phyloP scores from a whole-genome alignment of 1,284 basidiomycete species.

The Trametes versicolor region DNA sequence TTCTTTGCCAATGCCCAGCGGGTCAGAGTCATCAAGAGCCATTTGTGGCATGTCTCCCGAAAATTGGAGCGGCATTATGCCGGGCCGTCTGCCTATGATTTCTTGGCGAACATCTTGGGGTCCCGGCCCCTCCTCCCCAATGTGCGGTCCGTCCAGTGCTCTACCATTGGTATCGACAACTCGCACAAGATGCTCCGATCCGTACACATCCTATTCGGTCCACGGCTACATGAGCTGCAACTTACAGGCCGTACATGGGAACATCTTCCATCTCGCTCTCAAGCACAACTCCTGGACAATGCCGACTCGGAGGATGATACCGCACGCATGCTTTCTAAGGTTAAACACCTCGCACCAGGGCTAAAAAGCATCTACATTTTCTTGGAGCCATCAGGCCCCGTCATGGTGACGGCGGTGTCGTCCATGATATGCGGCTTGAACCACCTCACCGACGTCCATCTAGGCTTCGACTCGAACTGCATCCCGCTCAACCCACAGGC shows the following conservation, averaged over 20 bases:
- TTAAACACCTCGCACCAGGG: not conserved
- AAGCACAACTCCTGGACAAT: not conserved
- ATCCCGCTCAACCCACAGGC: not conserved
- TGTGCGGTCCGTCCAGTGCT: not conserved
- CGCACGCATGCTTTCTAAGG: not conserved
- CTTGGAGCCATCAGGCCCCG: not conserved
- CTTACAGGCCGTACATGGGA: not conserved
- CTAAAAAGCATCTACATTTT: not conserved
- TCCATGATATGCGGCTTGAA: not conserved
- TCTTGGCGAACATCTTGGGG: not conserved
- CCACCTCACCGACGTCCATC: not conserved
- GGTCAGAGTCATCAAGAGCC: not conserved
- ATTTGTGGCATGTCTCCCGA: not conserved
- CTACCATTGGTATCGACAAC: not conserved
- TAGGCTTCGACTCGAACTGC: not conserved
- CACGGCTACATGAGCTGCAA: not conserved
- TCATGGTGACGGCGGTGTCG: not conserved
- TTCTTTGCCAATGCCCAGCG: not conserved
- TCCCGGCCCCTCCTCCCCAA: not conserved
- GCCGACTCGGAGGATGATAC: not conserved
- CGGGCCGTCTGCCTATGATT: not conserved
- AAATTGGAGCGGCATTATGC: not conserved
- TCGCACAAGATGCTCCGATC: not conserved
- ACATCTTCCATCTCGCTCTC: not conserved
- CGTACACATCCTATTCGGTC: not conserved